phyloP scores from a whole-genome alignment of 495 filamentous ascomycete species.

The Lasiosphaeris hirsuta region DNA sequence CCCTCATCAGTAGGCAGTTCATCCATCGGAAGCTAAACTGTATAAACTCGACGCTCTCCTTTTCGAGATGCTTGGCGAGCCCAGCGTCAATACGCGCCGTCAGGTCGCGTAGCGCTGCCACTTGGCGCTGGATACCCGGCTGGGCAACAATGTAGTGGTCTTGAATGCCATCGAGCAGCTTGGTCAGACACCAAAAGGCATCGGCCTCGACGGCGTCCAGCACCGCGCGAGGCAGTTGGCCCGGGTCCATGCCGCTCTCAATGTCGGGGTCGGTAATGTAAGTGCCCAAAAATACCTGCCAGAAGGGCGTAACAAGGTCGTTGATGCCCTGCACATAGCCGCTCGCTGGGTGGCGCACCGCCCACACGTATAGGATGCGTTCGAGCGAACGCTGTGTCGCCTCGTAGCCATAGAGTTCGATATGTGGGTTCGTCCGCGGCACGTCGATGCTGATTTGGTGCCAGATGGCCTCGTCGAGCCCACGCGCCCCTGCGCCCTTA shows the following conservation, averaged over 20 bases:
- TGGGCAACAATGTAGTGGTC: constrained; percentile 98
- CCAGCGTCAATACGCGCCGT: constrained; percentile 82
- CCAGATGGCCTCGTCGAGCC: constrained; percentile 93
- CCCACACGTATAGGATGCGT: constrained; percentile 95
- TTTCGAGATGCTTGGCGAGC: constrained; percentile 83
- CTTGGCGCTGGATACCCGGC: constrained; percentile 92
- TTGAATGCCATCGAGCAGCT: constrained; percentile 94
- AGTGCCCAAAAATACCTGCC: constrained; percentile 89
- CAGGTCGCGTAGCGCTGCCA: constrained; percentile 80
- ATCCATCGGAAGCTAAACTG: constrained; percentile 99
- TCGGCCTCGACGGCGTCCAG: constrained; percentile 97
- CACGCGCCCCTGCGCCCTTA: constrained; percentile 44
- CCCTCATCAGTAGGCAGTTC: constrained; percentile 97
- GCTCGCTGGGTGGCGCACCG: constrained; percentile 92
- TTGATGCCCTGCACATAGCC: constrained; percentile 99
- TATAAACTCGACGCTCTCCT: constrained; percentile 93
- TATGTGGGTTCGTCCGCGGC: constrained; percentile 92
- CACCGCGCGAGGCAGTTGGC: constrained; percentile 83
- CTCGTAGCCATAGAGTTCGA: constrained; percentile 91
- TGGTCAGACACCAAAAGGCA: constrained; percentile 97
- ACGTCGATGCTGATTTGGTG: constrained; percentile 99
- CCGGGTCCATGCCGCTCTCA: constrained; percentile 92
- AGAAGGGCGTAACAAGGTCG: constrained; percentile 95
- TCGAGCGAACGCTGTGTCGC: constrained; percentile 92
- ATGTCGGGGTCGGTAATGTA: constrained; percentile 94